Conservation (phyloP, 768 basidiomycete genomes). For the Boletus edulis region DNA sequence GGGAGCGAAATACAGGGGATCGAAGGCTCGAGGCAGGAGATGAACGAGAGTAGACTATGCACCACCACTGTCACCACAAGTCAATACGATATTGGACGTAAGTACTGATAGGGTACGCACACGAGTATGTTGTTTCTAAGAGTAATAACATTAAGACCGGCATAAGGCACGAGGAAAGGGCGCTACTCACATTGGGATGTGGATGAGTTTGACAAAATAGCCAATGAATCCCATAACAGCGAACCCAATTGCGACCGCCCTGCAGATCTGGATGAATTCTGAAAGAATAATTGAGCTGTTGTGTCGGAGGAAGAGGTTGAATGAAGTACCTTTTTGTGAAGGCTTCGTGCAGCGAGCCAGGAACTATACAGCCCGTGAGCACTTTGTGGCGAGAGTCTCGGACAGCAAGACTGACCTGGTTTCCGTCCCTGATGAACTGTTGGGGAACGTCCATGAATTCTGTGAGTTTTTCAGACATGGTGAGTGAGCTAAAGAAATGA, state of each 20-base stretch:
- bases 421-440: constrained; percentile 90
- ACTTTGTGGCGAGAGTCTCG: neutral
- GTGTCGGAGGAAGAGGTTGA: neutral
- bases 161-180: neutral
- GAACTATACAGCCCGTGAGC: constrained; percentile 56
- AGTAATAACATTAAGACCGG: constrained; percentile 8
- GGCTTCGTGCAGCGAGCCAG: constrained; percentile 97
- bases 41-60: constrained; percentile 46
- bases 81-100: constrained; percentile 23
- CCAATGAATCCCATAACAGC: constrained; percentile 99
- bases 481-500: constrained; percentile 22
- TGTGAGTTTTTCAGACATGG: constrained; percentile 87
- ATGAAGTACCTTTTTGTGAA: constrained; percentile 75
- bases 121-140: constrained; percentile 94
- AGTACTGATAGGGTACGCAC: constrained; percentile 51
- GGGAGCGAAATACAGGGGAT: constrained; percentile 19
- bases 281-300: constrained; percentile 9
- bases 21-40: constrained; percentile 14
- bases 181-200: constrained; percentile 89
- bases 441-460: constrained; percentile 92
- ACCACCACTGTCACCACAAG: constrained; percentile 55
- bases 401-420: constrained; percentile 58
- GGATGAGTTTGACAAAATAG: constrained; percentile 97
- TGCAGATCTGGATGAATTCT: constrained; percentile 96
- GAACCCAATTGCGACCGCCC: constrained; percentile 95